phyloP scores from a whole-genome alignment of 345 rosid genomes.

The Laguncularia racemosa region DNA sequence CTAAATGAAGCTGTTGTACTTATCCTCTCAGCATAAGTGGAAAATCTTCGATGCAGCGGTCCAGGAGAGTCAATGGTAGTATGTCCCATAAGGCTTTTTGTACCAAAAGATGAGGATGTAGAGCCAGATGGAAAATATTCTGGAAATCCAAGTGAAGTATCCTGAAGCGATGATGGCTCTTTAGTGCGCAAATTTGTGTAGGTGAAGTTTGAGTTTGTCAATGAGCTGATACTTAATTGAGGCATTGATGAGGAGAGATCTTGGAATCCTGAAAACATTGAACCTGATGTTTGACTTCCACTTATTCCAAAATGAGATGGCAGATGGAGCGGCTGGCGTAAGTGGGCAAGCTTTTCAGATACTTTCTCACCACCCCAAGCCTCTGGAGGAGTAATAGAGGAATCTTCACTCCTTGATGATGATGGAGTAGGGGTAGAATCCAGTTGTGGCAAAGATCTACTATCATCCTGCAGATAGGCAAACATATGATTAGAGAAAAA shows the following conservation, averaged over 20 bases:
- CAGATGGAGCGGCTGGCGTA: constrained; percentile 39
- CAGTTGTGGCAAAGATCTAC: constrained; percentile 27
- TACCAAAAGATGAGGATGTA: constrained; percentile 28
- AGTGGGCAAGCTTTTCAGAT: constrained; percentile 52
- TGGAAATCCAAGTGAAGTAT: constrained; percentile 38
- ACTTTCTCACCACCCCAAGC: constrained; percentile 98
- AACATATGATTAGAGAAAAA: neutral
- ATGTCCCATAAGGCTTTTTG: constrained; percentile 37
- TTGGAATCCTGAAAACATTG: constrained; percentile 57
- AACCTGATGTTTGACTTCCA: constrained; percentile 50
- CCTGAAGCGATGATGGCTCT: constrained; percentile 45
- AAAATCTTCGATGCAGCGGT: constrained; percentile 53
- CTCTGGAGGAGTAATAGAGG: constrained; percentile 91
- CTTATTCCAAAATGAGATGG: constrained; percentile 58
- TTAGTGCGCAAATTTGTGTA: constrained; percentile 38
- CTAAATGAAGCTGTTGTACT: constrained; percentile 70
- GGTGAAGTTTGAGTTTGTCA: constrained; percentile 28
- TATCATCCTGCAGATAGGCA: constrained; percentile 50
- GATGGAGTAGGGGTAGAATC: constrained; percentile 60
- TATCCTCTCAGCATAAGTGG: constrained; percentile 83
- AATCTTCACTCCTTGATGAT: constrained; percentile 63
- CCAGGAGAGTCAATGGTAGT: constrained; percentile 44
- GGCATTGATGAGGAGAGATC: constrained; percentile 46
- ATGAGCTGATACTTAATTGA: constrained; percentile 39
- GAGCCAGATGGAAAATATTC: constrained; percentile 54